phyloP scores from a whole-genome alignment of 1,139 yeast genomes.

The Protomyces inundatus region DNA sequence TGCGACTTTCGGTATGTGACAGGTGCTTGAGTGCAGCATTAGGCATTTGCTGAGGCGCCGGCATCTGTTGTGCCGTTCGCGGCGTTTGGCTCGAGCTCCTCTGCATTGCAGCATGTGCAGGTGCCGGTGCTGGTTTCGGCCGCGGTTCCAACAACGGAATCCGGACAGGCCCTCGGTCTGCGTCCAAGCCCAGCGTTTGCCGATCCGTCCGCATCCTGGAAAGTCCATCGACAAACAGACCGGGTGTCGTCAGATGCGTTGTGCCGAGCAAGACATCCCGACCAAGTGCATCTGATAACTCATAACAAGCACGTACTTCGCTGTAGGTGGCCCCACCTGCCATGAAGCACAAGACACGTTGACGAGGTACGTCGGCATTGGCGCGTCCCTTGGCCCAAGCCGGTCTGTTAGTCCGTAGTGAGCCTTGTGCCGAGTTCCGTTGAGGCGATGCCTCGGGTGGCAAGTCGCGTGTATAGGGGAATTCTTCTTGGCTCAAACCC shows the following conservation, averaged over 20 bases:
- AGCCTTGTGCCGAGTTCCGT: constrained; percentile 1
- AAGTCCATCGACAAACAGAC: constrained; percentile 41
- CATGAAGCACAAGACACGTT: constrained; percentile 69
- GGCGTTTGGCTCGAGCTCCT: neutral
- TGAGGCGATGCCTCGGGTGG: constrained; percentile 5
- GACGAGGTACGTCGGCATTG: constrained; percentile 63
- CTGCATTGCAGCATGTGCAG: constrained; percentile 1
- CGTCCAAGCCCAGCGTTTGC: constrained; percentile 4
- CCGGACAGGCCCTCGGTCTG: constrained; percentile 1
- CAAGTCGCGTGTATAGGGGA: constrained; percentile 74
- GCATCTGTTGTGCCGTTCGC: neutral
- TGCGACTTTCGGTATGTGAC: neutral
- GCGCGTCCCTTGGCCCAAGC: constrained; percentile 35
- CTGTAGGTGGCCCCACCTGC: constrained; percentile 88
- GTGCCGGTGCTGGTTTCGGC: constrained; percentile 20
- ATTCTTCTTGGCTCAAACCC: constrained; percentile 52
- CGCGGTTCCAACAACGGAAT: constrained; percentile 17
- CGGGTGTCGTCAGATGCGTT: constrained; percentile 67
- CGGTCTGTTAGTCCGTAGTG: constrained; percentile 38
- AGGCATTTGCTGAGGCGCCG: neutral
- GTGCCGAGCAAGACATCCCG: constrained; percentile 82
- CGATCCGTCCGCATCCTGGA: constrained; percentile 5
- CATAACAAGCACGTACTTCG: constrained; percentile 73
- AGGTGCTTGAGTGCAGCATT: neutral
- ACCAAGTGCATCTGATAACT: constrained; percentile 56